These are phyloP conservation scores for Laburnicola sp. DNA, from an alignment of 2,329 filamentous ascomycete genomes.

Conservation along the genomic window DNA sequence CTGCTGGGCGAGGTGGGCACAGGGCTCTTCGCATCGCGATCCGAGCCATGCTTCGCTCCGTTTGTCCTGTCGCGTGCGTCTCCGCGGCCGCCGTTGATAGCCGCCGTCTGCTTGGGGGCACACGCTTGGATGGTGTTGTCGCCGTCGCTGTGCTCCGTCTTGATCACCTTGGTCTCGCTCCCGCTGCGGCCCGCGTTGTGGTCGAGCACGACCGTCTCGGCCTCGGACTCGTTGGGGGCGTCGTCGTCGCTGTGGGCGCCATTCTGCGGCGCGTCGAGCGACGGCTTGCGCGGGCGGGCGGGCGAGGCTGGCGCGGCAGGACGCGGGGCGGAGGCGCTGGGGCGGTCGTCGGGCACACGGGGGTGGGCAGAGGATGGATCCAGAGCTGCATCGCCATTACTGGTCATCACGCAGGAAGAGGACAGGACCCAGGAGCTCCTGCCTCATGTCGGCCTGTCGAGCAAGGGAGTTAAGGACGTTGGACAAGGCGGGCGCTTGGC, in stretches of 20 bases:
- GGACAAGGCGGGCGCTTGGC: slow-evolving; percentile 24
- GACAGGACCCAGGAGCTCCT: slow-evolving; percentile 44
- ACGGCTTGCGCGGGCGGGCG: slow-evolving; percentile 9
- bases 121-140: slow-evolving; percentile 27
- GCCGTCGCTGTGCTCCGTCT: slow-evolving; percentile 44
- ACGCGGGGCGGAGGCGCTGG: slow-evolving; percentile 18
- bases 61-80: slow-evolving; percentile 34
- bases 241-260: slow-evolving; percentile 29
- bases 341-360: slow-evolving; percentile 19
- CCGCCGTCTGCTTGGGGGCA: slow-evolving; percentile 34
- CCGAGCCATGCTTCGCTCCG: slow-evolving; percentile 33
- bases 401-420: slow-evolving; percentile 45
- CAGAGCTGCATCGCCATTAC: slow-evolving; percentile 43
- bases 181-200: slow-evolving; percentile 44
- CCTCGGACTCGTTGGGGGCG: slow-evolving; percentile 52
- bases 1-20: slow-evolving; percentile 42
- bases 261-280: slow-evolving; percentile 21
- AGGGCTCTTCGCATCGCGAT: slow-evolving; percentile 38
- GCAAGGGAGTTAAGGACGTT: slow-evolving; percentile 13
- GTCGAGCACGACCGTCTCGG: slow-evolving; percentile 54
- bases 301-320: slow-evolving; percentile 28
- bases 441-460: slow-evolving; percentile 42
- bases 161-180: slow-evolving; percentile 47
- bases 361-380: slow-evolving; percentile 25
- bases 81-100: slow-evolving; percentile 35